A percentile compares a stretch with the other conserved stretches of the same genome.
Conservation (phyloP, 192 early-diverging fungal species). For the Lunasporangiospora selenospora region DNA sequence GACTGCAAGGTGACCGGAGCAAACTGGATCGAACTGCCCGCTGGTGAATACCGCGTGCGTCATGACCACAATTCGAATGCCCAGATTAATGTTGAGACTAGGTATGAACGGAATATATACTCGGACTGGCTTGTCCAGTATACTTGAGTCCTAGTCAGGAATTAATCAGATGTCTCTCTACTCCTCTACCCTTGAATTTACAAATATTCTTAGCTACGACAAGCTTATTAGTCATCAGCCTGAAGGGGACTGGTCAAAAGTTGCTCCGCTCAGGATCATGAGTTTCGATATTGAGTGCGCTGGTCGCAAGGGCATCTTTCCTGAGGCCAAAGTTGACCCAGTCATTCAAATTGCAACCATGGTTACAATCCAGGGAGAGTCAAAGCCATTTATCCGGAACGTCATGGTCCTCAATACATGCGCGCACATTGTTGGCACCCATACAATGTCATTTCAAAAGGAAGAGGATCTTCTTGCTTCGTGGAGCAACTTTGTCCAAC, state of each 20-base stretch:
- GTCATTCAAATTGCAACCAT: constrained; percentile 98
- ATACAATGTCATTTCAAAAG: constrained; percentile 79
- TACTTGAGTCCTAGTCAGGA: background rate
- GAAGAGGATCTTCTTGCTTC: constrained; percentile 80
- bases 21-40: constrained; percentile 91
- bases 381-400: constrained; percentile 90
- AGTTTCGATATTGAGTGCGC: constrained; percentile 99
- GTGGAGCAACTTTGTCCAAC: constrained; percentile 87
- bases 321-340: constrained; percentile 89
- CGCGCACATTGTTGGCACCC: constrained; percentile 90
- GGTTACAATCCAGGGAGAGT: constrained; percentile 90
- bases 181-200: too few species aligned
- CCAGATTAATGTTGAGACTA: constrained; percentile 86
- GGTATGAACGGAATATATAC: constrained; percentile 44
- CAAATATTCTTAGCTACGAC: constrained; percentile 62
- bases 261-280: constrained; percentile 93
- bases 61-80: constrained; percentile 55
- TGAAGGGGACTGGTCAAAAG: constrained; percentile 90
- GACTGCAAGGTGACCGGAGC: constrained; percentile 84
- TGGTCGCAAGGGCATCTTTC: constrained; percentile 94
- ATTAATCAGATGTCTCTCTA: background rate
- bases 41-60: constrained; percentile 71
- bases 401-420: constrained; percentile 93
- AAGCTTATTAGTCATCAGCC: constrained; percentile 85
- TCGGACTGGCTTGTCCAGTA: background rate